Evolutionary conservation across 129 eudicot genomes (phyloP).

Genomic region (Rutidosis leptorrhynchoides): DNA sequence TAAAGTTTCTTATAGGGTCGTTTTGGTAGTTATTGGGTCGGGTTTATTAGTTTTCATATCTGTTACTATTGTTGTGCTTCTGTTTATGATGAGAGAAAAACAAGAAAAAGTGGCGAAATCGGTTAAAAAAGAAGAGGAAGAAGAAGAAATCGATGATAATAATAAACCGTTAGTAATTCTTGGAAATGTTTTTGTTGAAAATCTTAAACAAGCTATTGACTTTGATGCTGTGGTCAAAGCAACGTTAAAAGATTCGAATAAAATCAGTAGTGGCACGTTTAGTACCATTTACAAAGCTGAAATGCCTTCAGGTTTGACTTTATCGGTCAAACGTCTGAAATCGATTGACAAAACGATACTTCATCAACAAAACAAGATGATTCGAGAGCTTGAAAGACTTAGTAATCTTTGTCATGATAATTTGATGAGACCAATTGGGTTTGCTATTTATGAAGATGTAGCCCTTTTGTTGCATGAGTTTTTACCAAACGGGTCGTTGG

Average conservation of each 20-base stretch:
- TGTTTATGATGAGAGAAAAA: constrained; percentile 92
- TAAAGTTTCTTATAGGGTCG: constrained; percentile 71
- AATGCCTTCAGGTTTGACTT: constrained; percentile 92
- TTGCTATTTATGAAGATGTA: constrained; percentile 73
- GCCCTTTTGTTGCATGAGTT: constrained; percentile 79
- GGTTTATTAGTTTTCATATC: constrained; percentile 82
- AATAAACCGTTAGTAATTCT: constrained; percentile 60
- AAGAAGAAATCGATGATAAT: constrained; percentile 35
- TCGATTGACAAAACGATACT: constrained; percentile 70
- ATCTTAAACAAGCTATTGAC: constrained; percentile 83
- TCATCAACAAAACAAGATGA: constrained; percentile 82
- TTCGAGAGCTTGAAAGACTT: constrained; percentile 90
- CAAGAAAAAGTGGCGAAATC: constrained; percentile 72
- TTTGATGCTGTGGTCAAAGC: constrained; percentile 89
- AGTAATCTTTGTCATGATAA: constrained; percentile 79
- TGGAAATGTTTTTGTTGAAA: constrained; percentile 81
- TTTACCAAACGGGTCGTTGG: constrained; percentile 74
- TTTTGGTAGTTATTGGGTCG: constrained; percentile 89
- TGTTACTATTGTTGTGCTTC: constrained; percentile 70
- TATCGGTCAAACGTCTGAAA: constrained; percentile 72
- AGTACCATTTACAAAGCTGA: constrained; percentile 83
- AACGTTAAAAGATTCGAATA: constrained; percentile 73
- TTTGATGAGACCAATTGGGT: constrained; percentile 76
- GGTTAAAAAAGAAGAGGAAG: constrained; percentile 44
- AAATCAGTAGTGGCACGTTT: constrained; percentile 79